Percentiles rank a stretch among this genome's conserved stretches.
Conservation (phyloP, 345 rosid genomes). For the Corchorus capsularis region DNA sequence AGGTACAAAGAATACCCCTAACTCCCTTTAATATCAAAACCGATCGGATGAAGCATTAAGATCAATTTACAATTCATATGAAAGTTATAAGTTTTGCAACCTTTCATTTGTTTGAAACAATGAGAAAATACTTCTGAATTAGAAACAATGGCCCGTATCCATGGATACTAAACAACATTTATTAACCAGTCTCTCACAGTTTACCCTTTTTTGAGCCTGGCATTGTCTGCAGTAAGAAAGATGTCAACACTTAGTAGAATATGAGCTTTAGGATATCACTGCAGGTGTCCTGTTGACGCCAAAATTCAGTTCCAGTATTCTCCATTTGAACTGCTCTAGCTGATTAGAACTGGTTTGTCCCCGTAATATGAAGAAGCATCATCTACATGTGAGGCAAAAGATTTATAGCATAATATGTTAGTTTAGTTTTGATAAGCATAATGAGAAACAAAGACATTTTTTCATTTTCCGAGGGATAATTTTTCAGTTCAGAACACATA, state of each 20-base stretch:
- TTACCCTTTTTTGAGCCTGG: background rate
- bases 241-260: background rate
- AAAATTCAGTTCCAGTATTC: background rate
- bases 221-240: background rate
- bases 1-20: background rate
- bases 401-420: background rate
- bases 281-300: background rate
- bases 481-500: background rate
- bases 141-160: background rate
- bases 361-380: background rate
- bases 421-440: background rate
- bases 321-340: background rate
- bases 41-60: background rate
- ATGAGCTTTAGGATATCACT: background rate
- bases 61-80: background rate
- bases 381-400: background rate
- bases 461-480: background rate
- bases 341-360: slow-evolving; percentile 7
- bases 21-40: background rate
- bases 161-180: background rate
- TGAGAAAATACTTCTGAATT: background rate
- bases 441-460: background rate
- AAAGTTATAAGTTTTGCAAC: background rate
- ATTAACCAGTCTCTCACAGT: background rate
- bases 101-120: background rate